Evolutionary conservation across 352 stramenopile species (phyloP), one percentile per base, ranked within the genome.

Genomic region (Plasmopara muralis): DNA sequence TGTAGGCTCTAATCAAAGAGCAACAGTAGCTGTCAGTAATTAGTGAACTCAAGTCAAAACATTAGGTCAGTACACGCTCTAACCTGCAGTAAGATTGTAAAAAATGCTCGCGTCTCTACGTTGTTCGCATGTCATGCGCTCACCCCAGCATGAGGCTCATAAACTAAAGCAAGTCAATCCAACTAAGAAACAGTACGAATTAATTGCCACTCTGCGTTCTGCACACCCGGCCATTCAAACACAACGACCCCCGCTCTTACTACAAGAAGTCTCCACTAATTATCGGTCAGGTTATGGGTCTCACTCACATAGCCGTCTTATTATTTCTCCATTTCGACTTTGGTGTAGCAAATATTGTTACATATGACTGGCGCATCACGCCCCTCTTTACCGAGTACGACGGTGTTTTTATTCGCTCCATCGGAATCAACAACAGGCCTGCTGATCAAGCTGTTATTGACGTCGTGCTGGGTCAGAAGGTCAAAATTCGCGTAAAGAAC

Each of bases 361-460:
- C 58, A 0, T 73, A 61, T 25, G 42, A 70, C 40, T 73, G 60
- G 60, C 50, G 59, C 12, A 44, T 73, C 15, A 66, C 64, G 13
- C 4, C 31, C 15, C 43, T 69, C 38, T 51, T 29, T 4, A 37
- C 13, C 7, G 51, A 50, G 29, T 70, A 55, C 44, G 61, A 70
- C 12, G 64, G 65, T 2, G 60, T 70, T 2, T 52, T 34, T 9
- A 42, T 59, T 7, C 28, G 43, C 14, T 62, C 62, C 6, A 30
- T 62, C 29, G 60, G 57, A 20, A 73, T 73, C 45, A 73, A 73
- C 42, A 39, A 68, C 33, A 56, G 62, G 18, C 61, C 53, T 18
- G 37, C 53, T 7, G 37, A 68, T 33, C 43, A 71, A 51, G 58
- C 59, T 6, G 29, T 64, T 6, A 71, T 71, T 40, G 57, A 71